Evolutionary conservation across 306 rosid species (phyloP).

Genomic region (Vicia villosa): DNA sequence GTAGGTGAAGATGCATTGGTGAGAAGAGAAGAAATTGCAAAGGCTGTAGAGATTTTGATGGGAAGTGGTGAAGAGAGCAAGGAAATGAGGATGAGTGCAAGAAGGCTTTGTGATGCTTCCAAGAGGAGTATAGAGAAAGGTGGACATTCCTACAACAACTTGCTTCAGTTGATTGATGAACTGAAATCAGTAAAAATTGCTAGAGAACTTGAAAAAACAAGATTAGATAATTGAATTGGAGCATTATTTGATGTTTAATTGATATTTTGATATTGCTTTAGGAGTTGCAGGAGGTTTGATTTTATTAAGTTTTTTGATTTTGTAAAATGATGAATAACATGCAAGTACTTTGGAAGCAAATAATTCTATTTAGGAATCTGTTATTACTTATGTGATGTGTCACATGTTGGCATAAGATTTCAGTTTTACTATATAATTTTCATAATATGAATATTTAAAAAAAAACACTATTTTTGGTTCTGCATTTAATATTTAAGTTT

Average conservation of each 20-base stretch:
- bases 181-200: slow-evolving; percentile 33
- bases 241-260: neutral
- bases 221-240: neutral
- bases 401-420: too few species aligned
- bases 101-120: slow-evolving; percentile 12
- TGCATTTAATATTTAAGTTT: too few species aligned
- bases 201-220: slow-evolving; percentile 2
- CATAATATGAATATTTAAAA: too few species aligned
- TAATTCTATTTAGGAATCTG: neutral
- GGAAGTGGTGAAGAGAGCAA: slow-evolving; percentile 14
- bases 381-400: too few species aligned
- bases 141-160: slow-evolving; percentile 15
- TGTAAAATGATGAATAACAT: neutral
- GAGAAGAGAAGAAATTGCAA: slow-evolving; percentile 24
- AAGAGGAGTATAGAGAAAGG: slow-evolving; percentile 28
- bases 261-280: neutral
- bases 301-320: neutral
- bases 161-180: slow-evolving; percentile 28
- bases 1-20: neutral
- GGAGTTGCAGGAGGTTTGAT: neutral
- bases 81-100: slow-evolving; percentile 27
- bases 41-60: slow-evolving; percentile 31
- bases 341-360: neutral
- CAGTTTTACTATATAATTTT: too few species aligned
- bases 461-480: too few species aligned